Conservation (phyloP, 768 basidiomycete species). For the Chiua virens region DNA sequence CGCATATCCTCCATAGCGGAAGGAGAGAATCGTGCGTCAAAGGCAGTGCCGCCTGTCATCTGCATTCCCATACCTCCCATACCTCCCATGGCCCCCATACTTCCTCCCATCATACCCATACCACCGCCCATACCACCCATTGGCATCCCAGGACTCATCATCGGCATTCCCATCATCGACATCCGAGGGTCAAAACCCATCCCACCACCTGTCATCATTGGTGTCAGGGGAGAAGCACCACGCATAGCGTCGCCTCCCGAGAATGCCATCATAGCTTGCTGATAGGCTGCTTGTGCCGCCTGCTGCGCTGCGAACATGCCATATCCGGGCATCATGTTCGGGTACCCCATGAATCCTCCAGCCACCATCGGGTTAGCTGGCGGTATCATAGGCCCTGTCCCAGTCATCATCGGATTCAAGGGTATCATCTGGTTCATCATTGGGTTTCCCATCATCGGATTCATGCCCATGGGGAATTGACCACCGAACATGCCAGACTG, state of each 20-base stretch:
- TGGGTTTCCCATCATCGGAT: slow-evolving; percentile 75
- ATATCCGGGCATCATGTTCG: slow-evolving; percentile 40
- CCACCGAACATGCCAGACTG: slow-evolving; percentile 73
- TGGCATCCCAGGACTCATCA: slow-evolving; percentile 50
- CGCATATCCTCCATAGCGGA: slow-evolving; percentile 28
- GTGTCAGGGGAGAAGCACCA: slow-evolving; percentile 41
- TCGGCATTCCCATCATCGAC: slow-evolving; percentile 80
- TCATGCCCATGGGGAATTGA: slow-evolving; percentile 44
- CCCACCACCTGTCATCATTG: slow-evolving; percentile 57
- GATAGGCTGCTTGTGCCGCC: slow-evolving; percentile 80
- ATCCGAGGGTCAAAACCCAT: slow-evolving; percentile 72
- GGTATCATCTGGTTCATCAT: slow-evolving; percentile 52
- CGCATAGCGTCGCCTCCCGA: slow-evolving; percentile 64
- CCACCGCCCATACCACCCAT: slow-evolving; percentile 45
- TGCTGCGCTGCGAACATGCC: slow-evolving; percentile 82
- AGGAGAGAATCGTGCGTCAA: slow-evolving; percentile 59
- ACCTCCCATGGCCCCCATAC: slow-evolving; percentile 41
- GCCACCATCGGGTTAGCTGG: slow-evolving; percentile 52
- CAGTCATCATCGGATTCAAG: slow-evolving; percentile 59
- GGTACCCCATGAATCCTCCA: slow-evolving; percentile 46
- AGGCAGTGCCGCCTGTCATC: slow-evolving; percentile 62
- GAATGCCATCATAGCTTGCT: slow-evolving; percentile 85
- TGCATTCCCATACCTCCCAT: slow-evolving; percentile 46
- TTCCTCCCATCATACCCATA: slow-evolving; percentile 34
- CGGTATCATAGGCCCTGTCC: slow-evolving; percentile 50